Evolutionary conservation across 148 eudicot species (phyloP), one percentile per base, ranked within the genome.

Genomic region (Euryodendron excelsum): DNA sequence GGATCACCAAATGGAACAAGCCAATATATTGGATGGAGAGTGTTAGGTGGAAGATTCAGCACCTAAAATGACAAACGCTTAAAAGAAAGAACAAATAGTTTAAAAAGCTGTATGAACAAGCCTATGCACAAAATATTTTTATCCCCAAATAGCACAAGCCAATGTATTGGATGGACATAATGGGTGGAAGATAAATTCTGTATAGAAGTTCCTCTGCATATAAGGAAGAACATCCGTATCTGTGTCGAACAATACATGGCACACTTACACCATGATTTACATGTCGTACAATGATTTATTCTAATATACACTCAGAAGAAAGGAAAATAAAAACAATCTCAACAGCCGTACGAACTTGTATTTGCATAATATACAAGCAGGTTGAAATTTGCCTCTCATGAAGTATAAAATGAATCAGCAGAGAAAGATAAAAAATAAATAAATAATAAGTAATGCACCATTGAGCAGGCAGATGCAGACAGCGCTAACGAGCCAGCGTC

Each of bases 381-480:
- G 25, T 31, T 65, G 23, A 65, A 34, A 36, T 34, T 48, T 23
- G 11, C 64, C 48, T 4, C 30, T 50, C 45, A 33, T 34, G 4
- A 52, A 72, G 7, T 20, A 72, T 17, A 55, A 73, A 59, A 53
- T 18, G 9, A 37, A 34, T 73, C 44, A 55, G 41, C 4, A 52
- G 33, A 53, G 6, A 20, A 52, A 31, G 20, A 18, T 20, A 72
- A 14, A 31, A 53, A 11, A 30, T 45, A 33, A 31, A 72, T 17
- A n/a, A n/a, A n/a, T 14, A 55, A 5, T 1, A n/a, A 72, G 44
- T 18, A 20, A 17, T 65, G 7, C 44, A 65, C 25, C 27, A 21
- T 21, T 55, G 25, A 55, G 79, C 73, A 66, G 17, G 52, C 71
- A 34, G 61, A 52, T 21, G 60, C 60, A 47, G 50, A 79, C 77